Percentiles rank a stretch among this genome's conserved stretches.
These are phyloP conservation scores for Aspergillus ustus DNA, from an alignment of 2,329 filamentous ascomycete genomes.

Conservation along the genomic window DNA sequence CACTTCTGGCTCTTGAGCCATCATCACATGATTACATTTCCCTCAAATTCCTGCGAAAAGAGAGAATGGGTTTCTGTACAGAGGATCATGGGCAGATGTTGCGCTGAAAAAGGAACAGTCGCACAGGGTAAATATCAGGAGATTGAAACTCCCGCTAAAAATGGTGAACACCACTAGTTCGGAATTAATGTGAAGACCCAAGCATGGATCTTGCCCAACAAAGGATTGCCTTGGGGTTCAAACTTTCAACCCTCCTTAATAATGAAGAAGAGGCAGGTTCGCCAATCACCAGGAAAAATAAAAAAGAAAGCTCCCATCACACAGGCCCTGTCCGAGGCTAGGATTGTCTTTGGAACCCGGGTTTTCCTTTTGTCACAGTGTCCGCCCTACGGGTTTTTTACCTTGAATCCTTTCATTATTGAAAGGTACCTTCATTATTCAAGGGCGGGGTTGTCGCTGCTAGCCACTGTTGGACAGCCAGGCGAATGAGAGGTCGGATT, in stretches of 20 bases:
- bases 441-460: slow-evolving; percentile 7
- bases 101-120: slow-evolving; percentile 3
- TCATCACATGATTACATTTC: background rate
- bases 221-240: background rate
- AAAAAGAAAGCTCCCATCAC: slow-evolving; percentile 1
- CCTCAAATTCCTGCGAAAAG: background rate
- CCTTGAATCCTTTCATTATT: slow-evolving; percentile 1
- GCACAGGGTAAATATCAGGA: background rate
- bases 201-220: background rate
- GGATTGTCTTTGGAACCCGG: slow-evolving; percentile 10
- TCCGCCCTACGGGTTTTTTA: slow-evolving; percentile 4
- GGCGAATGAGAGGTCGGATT: slow-evolving; percentile 23
- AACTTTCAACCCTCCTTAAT: background rate
- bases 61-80: background rate
- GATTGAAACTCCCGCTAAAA: slow-evolving; percentile 5
- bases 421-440: background rate
- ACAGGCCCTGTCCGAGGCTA: background rate
- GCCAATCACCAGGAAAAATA: background rate
- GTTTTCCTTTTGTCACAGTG: background rate
- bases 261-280: background rate
- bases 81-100: background rate
- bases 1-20: background rate
- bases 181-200: slow-evolving; percentile 1
- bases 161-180: slow-evolving; percentile 3
- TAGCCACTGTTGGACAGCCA: slow-evolving; percentile 10